Evolutionary conservation across 83 land plant species (phyloP).

Genomic region (Thuja plicata): DNA sequence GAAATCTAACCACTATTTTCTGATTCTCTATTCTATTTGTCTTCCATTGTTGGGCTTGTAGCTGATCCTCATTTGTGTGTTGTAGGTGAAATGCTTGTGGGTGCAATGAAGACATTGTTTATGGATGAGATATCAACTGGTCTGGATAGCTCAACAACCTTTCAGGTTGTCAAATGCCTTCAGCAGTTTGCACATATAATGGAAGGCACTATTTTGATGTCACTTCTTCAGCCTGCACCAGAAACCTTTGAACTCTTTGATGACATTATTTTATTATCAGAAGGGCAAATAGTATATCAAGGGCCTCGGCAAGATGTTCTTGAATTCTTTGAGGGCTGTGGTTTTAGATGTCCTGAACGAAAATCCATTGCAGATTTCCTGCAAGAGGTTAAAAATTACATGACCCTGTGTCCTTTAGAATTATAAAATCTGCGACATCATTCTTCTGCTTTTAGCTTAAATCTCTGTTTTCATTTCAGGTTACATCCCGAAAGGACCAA

Average conservation of each 20-base stretch:
- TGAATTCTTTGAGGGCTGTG: constrained; percentile 26
- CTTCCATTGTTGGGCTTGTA: not conserved
- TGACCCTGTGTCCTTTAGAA: not conserved
- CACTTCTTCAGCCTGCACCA: constrained; percentile 45
- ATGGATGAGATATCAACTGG: constrained; percentile 49
- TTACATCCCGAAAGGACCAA: constrained; percentile 56
- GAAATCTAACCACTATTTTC: not conserved
- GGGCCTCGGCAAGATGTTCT: constrained; percentile 22
- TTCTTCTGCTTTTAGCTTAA: not conserved
- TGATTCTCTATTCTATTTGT: not conserved
- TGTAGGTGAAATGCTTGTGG: constrained; percentile 36
- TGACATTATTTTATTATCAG: constrained; percentile 31
- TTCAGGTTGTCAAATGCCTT: constrained; percentile 29
- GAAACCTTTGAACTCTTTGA: constrained; percentile 44
- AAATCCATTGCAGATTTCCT: constrained; percentile 35
- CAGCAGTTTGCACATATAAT: constrained; percentile 34
- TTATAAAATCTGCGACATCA: not conserved
- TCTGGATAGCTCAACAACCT: constrained; percentile 43
- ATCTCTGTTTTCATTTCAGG: constrained; percentile 19
- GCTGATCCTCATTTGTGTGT: not conserved
- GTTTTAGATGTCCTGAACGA: constrained; percentile 36
- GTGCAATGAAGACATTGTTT: constrained; percentile 26
- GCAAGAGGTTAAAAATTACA: constrained; percentile 23
- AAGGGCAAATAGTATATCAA: constrained; percentile 33
- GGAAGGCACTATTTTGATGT: constrained; percentile 25